Evolutionary conservation across 2,329 filamentous ascomycete genomes (phyloP).

Genomic region (Paecilomyces fulvus): DNA sequence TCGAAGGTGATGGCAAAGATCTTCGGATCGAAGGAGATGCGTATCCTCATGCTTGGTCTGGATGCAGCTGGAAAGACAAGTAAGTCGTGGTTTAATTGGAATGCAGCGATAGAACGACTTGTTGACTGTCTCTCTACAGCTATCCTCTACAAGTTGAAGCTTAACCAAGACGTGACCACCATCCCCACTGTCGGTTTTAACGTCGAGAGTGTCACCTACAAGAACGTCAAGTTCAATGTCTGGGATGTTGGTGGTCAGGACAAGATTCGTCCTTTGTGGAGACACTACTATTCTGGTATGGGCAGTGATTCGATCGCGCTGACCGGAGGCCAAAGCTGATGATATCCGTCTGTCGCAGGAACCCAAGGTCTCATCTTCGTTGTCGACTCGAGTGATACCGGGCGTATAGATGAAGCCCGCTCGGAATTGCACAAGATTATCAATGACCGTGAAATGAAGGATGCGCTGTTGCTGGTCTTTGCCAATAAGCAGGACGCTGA

Average conservation of each 20-base stretch:
- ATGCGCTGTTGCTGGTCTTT: constrained; percentile 87
- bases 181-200: constrained; percentile 99
- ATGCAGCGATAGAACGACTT: not conserved
- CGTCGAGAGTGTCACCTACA: constrained; percentile 97
- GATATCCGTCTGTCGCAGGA: constrained; percentile 42
- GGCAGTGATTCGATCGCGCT: constrained; percentile 3
- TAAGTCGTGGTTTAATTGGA: constrained; percentile 22
- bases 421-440: constrained; percentile 95
- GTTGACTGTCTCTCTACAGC: constrained; percentile 34
- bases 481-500: constrained; percentile 97
- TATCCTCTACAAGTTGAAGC: constrained; percentile 97
- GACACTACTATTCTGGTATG: constrained; percentile 86
- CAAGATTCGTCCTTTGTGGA: constrained; percentile 95
- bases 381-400: constrained; percentile 87
- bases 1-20: constrained; percentile 98
- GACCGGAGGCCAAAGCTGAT: not conserved
- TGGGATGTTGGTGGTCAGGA: constrained; percentile 99
- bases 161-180: constrained; percentile 95
- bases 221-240: constrained; percentile 99
- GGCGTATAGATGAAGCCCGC: constrained; percentile 83
- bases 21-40: constrained; percentile 99
- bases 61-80: constrained; percentile 98
- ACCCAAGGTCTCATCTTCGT: constrained; percentile 99
- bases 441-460: constrained; percentile 96
- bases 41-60: constrained; percentile 93